Evolutionary conservation across 1,284 basidiomycete genomes (phyloP).

Genomic region (Puccinia triticina): DNA sequence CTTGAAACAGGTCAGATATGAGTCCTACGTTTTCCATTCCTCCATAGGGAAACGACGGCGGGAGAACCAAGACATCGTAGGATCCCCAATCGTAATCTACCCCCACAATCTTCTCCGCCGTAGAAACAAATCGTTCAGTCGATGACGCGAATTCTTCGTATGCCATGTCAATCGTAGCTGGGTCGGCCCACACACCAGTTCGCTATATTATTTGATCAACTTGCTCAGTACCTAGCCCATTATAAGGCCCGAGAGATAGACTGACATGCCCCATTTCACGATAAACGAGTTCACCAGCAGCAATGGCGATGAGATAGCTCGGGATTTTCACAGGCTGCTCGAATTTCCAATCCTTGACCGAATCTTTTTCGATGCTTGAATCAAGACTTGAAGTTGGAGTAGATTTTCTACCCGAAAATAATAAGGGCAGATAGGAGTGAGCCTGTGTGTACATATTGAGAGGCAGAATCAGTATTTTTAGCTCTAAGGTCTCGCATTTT

Average conservation of each 20-base stretch:
- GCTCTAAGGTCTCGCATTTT: not conserved
- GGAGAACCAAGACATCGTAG: conserved; percentile 88
- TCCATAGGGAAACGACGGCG: conserved; percentile 82
- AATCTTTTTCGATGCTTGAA: conserved; percentile 67
- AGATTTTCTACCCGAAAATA: conserved; percentile 77
- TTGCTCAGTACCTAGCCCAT: not conserved
- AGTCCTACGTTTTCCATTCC: conserved; percentile 58
- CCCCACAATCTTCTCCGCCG: conserved; percentile 72
- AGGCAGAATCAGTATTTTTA: not conserved
- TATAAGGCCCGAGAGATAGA: not conserved
- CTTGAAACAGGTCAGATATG: conserved; percentile 15
- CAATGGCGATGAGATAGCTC: conserved; percentile 46
- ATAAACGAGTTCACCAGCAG: conserved; percentile 60
- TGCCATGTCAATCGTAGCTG: conserved; percentile 74
- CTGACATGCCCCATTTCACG: conserved; percentile 61
- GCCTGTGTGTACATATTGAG: conserved; percentile 18
- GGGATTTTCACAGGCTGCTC: conserved; percentile 53
- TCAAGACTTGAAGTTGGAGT: not conserved
- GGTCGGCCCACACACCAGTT: conserved; percentile 86
- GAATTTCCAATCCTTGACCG: conserved; percentile 61
- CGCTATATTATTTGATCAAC: conserved; percentile 52
- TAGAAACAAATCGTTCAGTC: conserved; percentile 74
- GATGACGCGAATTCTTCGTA: conserved; percentile 88
- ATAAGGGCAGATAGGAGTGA: conserved; percentile 74
- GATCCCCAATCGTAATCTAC: conserved; percentile 81